Base-by-base conservation (phyloP, 495 filamentous ascomycete species). In the Halenospora varia region DNA sequence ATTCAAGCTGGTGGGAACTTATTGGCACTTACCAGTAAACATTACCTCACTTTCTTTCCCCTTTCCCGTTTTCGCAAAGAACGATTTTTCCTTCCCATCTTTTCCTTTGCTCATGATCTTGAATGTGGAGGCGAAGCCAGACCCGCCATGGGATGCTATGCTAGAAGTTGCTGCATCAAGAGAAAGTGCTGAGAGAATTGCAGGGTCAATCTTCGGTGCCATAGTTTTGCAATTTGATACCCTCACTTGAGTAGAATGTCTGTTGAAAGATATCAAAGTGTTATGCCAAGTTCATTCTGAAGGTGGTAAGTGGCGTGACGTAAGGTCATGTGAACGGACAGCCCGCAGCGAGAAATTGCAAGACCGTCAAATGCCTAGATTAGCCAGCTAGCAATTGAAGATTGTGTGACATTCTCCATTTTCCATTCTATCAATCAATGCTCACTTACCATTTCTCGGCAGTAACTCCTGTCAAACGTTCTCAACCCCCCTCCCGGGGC, bases 1-100 rank as follows among this genome's bases (percentile, higher is more conserved):
- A 22, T 15, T 41, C 2, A 40, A 24, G 18, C 23, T 26, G 25
- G 40, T 22, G 46, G 40, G n/a, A 1, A 20, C 42, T 9, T 4
- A 15, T 20, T 45, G 8, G 11, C 9, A 68, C 67, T 66, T 67
- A 78, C 80, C 81, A 60, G 74, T 75, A 67, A 96, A 96, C 90
- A 96, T 96, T 39, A 85, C 67, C 54, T 82, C 78, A 19, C 89
- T 82, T 11, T 83, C 77, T 26, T 73, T 59, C 2, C 86, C 86
- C 10, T 73, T 72, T 1, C 84, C 88, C 0, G 83, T 93, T 70
- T 97, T 96, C 67, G 96, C 76, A 66, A 97, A 97, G 72, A 83
- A 93, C 11, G 74, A 72, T 25, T 82, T 79, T 35, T 82, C 74
- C 61, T 77, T 72, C 41, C 82, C 81, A 35, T 80, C 68, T 23